phyloP scores from a whole-genome alignment of 805 yeast species.

The Lachancea meyersii region DNA sequence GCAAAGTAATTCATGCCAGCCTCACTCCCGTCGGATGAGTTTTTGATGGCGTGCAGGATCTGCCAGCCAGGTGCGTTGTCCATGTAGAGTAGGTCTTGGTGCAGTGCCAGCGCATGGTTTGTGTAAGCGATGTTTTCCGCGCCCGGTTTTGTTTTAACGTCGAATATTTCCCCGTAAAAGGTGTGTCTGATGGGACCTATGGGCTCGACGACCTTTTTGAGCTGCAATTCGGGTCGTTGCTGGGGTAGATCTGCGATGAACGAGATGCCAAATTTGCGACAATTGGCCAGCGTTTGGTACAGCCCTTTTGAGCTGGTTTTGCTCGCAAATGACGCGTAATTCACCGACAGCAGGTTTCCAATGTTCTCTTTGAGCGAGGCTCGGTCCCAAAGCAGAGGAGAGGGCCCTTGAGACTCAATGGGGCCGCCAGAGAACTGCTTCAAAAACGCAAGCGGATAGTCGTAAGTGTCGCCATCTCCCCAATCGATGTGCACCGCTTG shows the following conservation, averaged over 20 bases:
- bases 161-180: slow-evolving; percentile 66
- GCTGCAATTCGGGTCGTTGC: slow-evolving; percentile 31
- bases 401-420: slow-evolving; percentile 9
- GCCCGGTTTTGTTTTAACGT: slow-evolving; percentile 45
- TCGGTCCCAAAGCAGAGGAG: slow-evolving; percentile 39
- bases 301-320: slow-evolving; percentile 30
- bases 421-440: slow-evolving; percentile 35
- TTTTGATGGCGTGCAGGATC: slow-evolving; percentile 53
- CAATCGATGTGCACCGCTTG: slow-evolving; percentile 40
- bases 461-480: slow-evolving; percentile 41
- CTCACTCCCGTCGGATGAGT: slow-evolving; percentile 36
- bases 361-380: slow-evolving; percentile 19
- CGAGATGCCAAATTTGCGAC: slow-evolving; percentile 52
- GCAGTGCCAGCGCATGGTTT: slow-evolving; percentile 56
- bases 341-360: slow-evolving; percentile 25
- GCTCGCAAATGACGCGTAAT: slow-evolving; percentile 39
- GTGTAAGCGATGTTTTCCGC: slow-evolving; percentile 72
- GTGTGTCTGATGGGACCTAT: slow-evolving; percentile 68
- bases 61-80: slow-evolving; percentile 81
- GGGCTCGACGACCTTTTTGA: slow-evolving; percentile 42
- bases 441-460: slow-evolving; percentile 44
- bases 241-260: slow-evolving; percentile 52
- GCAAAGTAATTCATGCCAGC: slow-evolving; percentile 69
- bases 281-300: slow-evolving; percentile 36
- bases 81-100: slow-evolving; percentile 70